Base-by-base conservation (phyloP, 1,284 basidiomycete species). In the Leccinum angustisporum region DNA sequence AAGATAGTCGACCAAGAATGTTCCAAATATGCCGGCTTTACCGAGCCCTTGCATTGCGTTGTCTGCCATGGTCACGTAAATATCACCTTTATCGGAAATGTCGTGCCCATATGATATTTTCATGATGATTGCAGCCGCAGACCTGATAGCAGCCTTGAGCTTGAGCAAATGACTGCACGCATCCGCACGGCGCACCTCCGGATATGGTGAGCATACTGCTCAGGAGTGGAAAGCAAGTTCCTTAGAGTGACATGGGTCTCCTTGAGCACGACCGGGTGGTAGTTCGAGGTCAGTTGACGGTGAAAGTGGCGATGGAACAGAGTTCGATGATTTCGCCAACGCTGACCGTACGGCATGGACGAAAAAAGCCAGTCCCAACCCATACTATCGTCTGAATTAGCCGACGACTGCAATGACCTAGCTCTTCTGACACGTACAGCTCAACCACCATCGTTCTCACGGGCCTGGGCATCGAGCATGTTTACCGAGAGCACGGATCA, bases 331-430 rank as follows among this genome's bases (percentile, higher is more conserved):
- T 73, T 70, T 68, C 74, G 76, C 80, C 80, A 83, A 40, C 67
- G 68, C 10, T 61, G 60, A n/a, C 76, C 78, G 56, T 80, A 82
- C 10, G 70, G 68, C 78, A 79, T 79, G 13, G 77, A 75, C 5
- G 80, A 80, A 67, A 83, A 82, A 1, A 82, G 66, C 79, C 80
- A 82, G 63, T 79, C 74, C 76, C 78, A 82, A 7, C 81, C 81
- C 66, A 83, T 81, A 48, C 83, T 84, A 57, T 33, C 27, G 50
- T 16, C 13, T 52, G 30, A 31, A 36, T 65, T 13, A 65, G 54
- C 31, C 9, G 30, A 55, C 11, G 25, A 33, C 30, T 33, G 18
- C 30, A 52, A 31, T 36, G 36, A 31, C 11, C 14, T 30, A 27
- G 31, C 11, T 38, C 46, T 31, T 52, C 13, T 8, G 30, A 54